These are phyloP conservation scores for Fraxinus platypoda DNA, from an alignment of 305 asterid species.

Conservation along the genomic window DNA sequence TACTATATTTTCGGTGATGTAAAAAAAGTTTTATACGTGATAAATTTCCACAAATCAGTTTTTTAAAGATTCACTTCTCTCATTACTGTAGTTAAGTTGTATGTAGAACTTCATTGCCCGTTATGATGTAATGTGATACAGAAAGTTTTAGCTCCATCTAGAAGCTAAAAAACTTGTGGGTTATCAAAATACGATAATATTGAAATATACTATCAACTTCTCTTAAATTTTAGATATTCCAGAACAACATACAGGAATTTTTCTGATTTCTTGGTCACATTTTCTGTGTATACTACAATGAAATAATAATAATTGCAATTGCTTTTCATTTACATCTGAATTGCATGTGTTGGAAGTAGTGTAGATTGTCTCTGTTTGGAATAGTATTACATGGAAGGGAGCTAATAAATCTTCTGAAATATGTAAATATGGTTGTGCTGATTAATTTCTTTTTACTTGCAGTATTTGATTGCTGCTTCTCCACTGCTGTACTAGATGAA, in stretches of 20 bases:
- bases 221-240: neutral
- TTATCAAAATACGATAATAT: neutral
- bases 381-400: neutral
- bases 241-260: neutral
- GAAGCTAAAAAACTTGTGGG: conserved; percentile 24
- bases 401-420: neutral
- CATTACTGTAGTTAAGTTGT: neutral
- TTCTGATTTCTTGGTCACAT: neutral
- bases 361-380: neutral
- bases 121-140: neutral
- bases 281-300: neutral
- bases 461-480: conserved; percentile 99
- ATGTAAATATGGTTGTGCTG: neutral
- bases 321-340: neutral
- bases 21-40: neutral
- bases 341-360: neutral
- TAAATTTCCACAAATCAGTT: neutral
- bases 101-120: neutral
- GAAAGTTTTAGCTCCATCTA: neutral
- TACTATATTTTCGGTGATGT: neutral
- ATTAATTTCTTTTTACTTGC: conserved; percentile 41
- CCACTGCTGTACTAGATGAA: conserved; percentile 79
- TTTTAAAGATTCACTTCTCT: neutral
- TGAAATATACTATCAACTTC: neutral
- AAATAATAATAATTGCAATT: neutral